phyloP scores from a whole-genome alignment of 345 rosid species.

The Melastoma malabathricum region DNA sequence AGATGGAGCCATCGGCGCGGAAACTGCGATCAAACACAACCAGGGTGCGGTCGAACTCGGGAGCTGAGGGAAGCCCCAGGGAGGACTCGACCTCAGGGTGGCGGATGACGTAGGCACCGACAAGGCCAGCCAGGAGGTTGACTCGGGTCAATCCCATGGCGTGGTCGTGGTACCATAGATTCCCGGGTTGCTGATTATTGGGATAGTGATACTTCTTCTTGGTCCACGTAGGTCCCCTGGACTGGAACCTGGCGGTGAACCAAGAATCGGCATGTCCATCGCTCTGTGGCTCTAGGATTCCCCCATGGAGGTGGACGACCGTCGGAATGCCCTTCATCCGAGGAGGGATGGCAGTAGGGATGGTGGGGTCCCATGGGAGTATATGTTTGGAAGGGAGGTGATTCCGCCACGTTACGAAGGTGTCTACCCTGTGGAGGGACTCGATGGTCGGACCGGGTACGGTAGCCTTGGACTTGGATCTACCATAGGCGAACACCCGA shows the following conservation, averaged over 20 bases:
- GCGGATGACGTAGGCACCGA: constrained; percentile 67
- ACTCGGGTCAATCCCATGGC: constrained; percentile 82
- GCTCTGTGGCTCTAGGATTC: constrained; percentile 53
- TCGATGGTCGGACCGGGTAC: constrained; percentile 95
- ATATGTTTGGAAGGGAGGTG: constrained; percentile 75
- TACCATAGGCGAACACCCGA: constrained; percentile 71
- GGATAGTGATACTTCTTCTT: constrained; percentile 35
- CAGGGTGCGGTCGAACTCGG: constrained; percentile 50
- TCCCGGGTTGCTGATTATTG: constrained; percentile 78
- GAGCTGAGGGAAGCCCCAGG: constrained; percentile 38
- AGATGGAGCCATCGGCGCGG: constrained; percentile 47
- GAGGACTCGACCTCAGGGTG: constrained; percentile 37
- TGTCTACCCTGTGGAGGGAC: constrained; percentile 47
- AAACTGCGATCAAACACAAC: constrained; percentile 73
- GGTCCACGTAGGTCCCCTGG: constrained; percentile 55
- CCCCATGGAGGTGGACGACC: constrained; percentile 94
- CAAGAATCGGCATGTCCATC: constrained; percentile 70
- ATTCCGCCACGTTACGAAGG: constrained; percentile 66
- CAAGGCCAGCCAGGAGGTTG: constrained; percentile 72
- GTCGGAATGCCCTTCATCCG: constrained; percentile 55
- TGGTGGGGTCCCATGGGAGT: constrained; percentile 85
- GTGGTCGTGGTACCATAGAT: constrained; percentile 92
- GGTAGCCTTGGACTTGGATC: constrained; percentile 37
- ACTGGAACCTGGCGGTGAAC: constrained; percentile 63
- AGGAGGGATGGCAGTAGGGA: constrained; percentile 47